Evolutionary conservation across 768 basidiomycete species (phyloP).

Genomic region (Vishniacozyma victoriae): DNA sequence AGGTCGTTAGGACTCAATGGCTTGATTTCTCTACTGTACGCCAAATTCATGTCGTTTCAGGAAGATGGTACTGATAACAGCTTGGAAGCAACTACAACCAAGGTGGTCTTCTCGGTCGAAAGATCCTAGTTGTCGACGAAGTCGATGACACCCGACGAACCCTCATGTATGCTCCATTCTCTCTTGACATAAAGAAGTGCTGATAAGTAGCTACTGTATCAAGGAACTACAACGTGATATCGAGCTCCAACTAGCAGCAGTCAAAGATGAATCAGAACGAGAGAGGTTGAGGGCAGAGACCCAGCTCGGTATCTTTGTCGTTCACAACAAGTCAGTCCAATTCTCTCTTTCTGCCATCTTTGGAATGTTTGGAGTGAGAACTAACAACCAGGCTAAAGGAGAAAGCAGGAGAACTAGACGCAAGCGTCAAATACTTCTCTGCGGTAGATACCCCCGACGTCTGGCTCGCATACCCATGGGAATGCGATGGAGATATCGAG

Average conservation of each 20-base stretch:
- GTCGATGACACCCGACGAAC: slow-evolving; percentile 59
- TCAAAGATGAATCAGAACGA: slow-evolving; percentile 63
- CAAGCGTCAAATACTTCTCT: slow-evolving; percentile 65
- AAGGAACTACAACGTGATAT: slow-evolving; percentile 86
- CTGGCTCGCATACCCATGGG: slow-evolving; percentile 50
- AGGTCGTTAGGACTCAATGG: slow-evolving; percentile 96
- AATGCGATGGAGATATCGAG: slow-evolving; percentile 38
- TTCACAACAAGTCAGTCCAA: slow-evolving; percentile 49
- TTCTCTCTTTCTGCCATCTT: not conserved
- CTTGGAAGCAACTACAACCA: slow-evolving; percentile 38
- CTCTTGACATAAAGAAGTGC: slow-evolving; percentile 40
- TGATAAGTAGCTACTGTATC: slow-evolving; percentile 68
- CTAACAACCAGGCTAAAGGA: slow-evolving; percentile 64
- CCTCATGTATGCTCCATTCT: slow-evolving; percentile 56
- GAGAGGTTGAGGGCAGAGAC: slow-evolving; percentile 71
- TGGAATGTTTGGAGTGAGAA: not conserved
- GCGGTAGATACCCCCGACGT: slow-evolving; percentile 59
- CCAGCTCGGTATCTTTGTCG: slow-evolving; percentile 83
- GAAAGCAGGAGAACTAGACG: slow-evolving; percentile 71
- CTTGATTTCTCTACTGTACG: slow-evolving; percentile 53
- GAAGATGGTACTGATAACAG: slow-evolving; percentile 7
- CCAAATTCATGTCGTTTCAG: not conserved
- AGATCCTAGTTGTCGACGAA: slow-evolving; percentile 68
- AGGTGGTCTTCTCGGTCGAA: slow-evolving; percentile 64
- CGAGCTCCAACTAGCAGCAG: slow-evolving; percentile 53